A percentile compares a stretch with the other conserved stretches of the same genome.
Conservation (phyloP, 768 basidiomycete species). For the Lactarius hengduanensis region DNA sequence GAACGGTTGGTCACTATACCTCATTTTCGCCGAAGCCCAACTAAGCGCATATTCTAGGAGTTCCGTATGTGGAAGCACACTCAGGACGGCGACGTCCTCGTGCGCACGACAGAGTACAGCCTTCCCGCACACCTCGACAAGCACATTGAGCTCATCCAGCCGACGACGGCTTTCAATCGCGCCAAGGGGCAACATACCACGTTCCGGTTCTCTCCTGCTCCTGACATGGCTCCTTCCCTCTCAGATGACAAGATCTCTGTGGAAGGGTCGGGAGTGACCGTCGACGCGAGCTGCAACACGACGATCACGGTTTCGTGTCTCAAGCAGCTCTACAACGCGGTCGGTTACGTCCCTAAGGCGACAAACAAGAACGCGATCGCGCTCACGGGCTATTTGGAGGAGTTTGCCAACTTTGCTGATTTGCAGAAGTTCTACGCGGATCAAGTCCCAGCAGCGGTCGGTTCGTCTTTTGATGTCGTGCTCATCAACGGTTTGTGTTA, state of each 20-base stretch:
- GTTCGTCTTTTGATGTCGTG: slow-evolving; percentile 50
- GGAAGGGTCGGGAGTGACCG: slow-evolving; percentile 13
- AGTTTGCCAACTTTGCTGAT: slow-evolving; percentile 37
- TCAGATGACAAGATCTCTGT: slow-evolving; percentile 4
- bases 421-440: slow-evolving; percentile 36
- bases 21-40: neutral
- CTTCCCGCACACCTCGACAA: slow-evolving; percentile 52
- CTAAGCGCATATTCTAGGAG: slow-evolving; percentile 37
- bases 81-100: slow-evolving; percentile 48
- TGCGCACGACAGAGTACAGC: slow-evolving; percentile 61
- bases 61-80: slow-evolving; percentile 56
- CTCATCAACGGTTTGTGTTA: slow-evolving; percentile 53
- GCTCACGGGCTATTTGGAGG: slow-evolving; percentile 38
- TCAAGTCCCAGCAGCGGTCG: slow-evolving; percentile 36
- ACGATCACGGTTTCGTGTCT: slow-evolving; percentile 40
- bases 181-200: slow-evolving; percentile 42
- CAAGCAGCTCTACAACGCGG: slow-evolving; percentile 38
- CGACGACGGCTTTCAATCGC: slow-evolving; percentile 61
- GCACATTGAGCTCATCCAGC: slow-evolving; percentile 62
- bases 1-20: slow-evolving; percentile 42
- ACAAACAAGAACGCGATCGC: slow-evolving; percentile 36
- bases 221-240: neutral
- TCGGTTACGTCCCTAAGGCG: slow-evolving; percentile 32
- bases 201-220: slow-evolving; percentile 32
- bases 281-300: slow-evolving; percentile 38